Percentiles rank a stretch among this genome's conserved stretches.
phyloP scores from a whole-genome alignment of 768 basidiomycete species.

The Flagelloscypha sp. region DNA sequence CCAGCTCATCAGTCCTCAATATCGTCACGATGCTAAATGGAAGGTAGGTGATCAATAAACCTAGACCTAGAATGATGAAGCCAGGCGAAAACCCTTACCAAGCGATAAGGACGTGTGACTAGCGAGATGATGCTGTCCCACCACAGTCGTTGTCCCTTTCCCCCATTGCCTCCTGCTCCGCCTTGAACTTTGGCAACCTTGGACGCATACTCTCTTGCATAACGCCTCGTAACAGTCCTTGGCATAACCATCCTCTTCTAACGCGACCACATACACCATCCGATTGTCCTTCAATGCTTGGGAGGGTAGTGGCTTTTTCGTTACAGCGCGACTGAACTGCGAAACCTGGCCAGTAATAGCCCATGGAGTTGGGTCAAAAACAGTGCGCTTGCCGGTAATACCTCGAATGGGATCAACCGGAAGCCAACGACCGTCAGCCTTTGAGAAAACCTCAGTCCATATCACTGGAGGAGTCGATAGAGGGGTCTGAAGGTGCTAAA shows the following conservation, averaged over 20 bases:
- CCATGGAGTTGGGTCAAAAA: constrained; percentile 61
- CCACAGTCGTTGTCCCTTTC: constrained; percentile 70
- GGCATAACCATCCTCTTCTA: constrained; percentile 91
- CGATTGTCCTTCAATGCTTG: constrained; percentile 54
- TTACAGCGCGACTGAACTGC: constrained; percentile 6
- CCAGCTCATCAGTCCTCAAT: constrained; percentile 86
- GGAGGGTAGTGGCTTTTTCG: constrained; percentile 7
- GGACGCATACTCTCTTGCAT: constrained; percentile 72
- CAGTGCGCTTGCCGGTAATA: constrained; percentile 70
- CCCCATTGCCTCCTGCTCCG: constrained; percentile 33
- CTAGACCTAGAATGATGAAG: constrained; percentile 3
- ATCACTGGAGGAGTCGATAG: constrained; percentile 72
- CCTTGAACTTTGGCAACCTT: constrained; percentile 78
- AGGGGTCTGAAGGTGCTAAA: constrained; percentile 54
- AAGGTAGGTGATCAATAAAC: constrained; percentile 14
- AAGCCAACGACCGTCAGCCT: constrained; percentile 85
- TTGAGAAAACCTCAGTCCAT: constrained; percentile 96
- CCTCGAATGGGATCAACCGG: constrained; percentile 84
- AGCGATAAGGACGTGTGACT: constrained; percentile 67
- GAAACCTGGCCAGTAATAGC: constrained; percentile 10
- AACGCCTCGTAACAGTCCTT: constrained; percentile 88
- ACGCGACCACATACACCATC: constrained; percentile 87
- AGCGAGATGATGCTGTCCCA: constrained; percentile 65
- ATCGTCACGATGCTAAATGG: constrained; percentile 76
- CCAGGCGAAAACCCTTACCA: constrained; percentile 44